These are phyloP conservation scores for Saccharomyces hybrid DNA, from an alignment of 1,139 yeast species.

Conservation along the genomic window DNA sequence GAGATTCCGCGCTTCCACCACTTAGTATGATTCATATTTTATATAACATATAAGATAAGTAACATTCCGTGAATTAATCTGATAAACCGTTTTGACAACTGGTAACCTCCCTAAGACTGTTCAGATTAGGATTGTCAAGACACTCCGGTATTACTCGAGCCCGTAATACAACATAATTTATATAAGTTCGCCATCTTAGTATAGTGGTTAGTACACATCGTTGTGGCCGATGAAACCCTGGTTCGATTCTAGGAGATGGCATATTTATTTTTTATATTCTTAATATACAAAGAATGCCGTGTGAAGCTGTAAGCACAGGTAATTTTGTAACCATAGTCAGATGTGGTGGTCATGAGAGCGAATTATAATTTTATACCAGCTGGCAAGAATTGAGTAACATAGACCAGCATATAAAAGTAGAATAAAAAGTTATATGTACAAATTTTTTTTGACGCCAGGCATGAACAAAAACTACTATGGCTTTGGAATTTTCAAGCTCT, in stretches of 20 bases:
- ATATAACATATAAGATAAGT: no score
- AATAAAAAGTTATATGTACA: neutral
- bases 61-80: no score
- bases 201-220: conserved; percentile 5
- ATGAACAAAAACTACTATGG: conserved; percentile 39
- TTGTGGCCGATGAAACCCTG: conserved; percentile 5
- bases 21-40: no score
- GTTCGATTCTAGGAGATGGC: conserved; percentile 4
- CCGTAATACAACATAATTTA: neutral
- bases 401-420: neutral
- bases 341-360: neutral
- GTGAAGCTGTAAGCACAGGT: no score
- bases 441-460: neutral
- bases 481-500: conserved; percentile 85
- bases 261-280: neutral
- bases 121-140: no score
- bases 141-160: no score
- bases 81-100: no score
- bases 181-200: conserved; percentile 1
- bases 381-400: neutral
- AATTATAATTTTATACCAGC: neutral
- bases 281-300: neutral
- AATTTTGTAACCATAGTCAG: neutral
- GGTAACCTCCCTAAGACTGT: no score
- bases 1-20: no score